Base-by-base conservation (phyloP, 164 flowering plant genomes). In the Nymphaea colorata region DNA sequence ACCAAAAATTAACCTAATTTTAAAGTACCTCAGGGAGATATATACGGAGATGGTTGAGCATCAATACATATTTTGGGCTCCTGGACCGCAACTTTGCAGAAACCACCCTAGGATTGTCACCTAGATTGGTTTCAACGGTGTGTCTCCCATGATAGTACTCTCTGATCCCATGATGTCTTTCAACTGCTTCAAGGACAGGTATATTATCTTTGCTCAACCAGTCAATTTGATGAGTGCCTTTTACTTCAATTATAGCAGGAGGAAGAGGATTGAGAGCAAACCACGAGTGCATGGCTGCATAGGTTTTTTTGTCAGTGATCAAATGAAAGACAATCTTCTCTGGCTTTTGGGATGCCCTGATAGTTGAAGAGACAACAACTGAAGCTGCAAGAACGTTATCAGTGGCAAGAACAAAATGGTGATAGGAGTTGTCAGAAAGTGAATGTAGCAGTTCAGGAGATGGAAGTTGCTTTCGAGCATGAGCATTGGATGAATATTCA, bases 211-310 rank as follows among this genome's bases (percentile, higher is more conserved):
- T 82, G 42, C 96, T 94, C 69, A 94, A 81, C 96, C 98, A 94
- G 62, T 95, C 99, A 77, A 92, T 92, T 74, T 95, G 99, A 79
- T 95, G 98, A 76, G 89, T 80, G 44, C 98, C 93, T 81, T 82
- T 95, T 67, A 95, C 98, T 79, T 95, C 99, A 71, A 95, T 76
- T 68, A 89, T 87, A 44, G 97, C 91, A 61, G 97, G 97, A 64
- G 83, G 76, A 62, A 82, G 74, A 18, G 99, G 84, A 70, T 95
- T 88, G n/a, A 95, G 70, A 42, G 99, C 98, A 81, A 95, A 95
- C 99, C 99, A 95, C 18, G 99, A 88, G 73, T 94, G 99, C 98
- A 91, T 94, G 25, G 92, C 96, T 17, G 98, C 92, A 79, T 91
- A 94, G 14, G 99, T 95, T 81, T 95, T 95, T 85, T 92, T 92